Percentiles rank a stretch among this genome's conserved stretches.
Conservation (phyloP, 176 grass and related monocot genomes). For the Oryza rufipogon region DNA sequence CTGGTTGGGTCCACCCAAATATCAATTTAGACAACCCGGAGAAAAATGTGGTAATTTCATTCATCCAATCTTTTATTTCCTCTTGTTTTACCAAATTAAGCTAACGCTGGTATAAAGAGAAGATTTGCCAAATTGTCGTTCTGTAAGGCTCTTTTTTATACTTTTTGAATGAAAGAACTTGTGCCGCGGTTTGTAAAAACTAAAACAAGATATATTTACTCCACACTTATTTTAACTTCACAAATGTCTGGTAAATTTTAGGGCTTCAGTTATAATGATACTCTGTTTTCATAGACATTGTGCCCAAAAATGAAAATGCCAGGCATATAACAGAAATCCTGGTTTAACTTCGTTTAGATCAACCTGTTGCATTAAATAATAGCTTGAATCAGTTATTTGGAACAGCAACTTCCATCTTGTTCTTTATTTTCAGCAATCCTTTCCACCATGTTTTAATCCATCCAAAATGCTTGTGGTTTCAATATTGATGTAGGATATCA, state of each 20-base stretch:
- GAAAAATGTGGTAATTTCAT: slow-evolving; percentile 74
- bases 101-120: neutral
- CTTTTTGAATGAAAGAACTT: slow-evolving; percentile 5
- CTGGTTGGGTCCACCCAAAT: slow-evolving; percentile 95
- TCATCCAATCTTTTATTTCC: neutral
- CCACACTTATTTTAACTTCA: neutral
- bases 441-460: slow-evolving; percentile 1
- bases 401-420: neutral
- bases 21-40: slow-evolving; percentile 96
- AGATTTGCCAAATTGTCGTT: slow-evolving; percentile 1
- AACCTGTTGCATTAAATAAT: neutral
- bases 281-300: neutral
- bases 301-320: neutral
- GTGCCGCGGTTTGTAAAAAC: neutral
- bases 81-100: slow-evolving; percentile 7
- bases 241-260: neutral
- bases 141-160: neutral
- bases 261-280: neutral
- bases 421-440: neutral
- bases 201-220: neutral
- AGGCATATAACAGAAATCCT: neutral
- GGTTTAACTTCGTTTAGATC: neutral
- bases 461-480: slow-evolving; percentile 26
- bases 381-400: neutral
- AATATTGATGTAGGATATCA: slow-evolving; percentile 68